phyloP scores from a whole-genome alignment of 108 stramenopile species.

The Epipyxis sp. region DNA sequence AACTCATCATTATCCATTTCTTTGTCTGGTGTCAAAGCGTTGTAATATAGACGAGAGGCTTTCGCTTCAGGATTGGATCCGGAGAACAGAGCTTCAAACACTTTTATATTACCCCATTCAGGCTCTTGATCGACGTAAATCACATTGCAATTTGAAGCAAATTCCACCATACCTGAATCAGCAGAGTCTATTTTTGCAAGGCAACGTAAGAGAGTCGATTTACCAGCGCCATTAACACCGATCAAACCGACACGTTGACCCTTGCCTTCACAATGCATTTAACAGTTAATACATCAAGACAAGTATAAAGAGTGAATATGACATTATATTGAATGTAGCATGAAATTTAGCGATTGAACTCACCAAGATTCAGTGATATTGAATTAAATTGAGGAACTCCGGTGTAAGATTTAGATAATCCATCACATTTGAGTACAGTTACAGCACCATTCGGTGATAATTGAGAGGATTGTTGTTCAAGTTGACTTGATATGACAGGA shows the following conservation, averaged over 20 bases:
- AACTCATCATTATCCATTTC: too few species aligned
- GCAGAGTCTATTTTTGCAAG: not conserved
- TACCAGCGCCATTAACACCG: constrained; percentile 53
- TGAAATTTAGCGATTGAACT: too few species aligned
- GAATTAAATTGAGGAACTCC: not conserved
- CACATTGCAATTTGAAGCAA: not conserved
- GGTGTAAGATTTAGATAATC: not conserved
- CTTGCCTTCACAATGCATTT: not conserved
- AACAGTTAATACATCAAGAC: too few species aligned
- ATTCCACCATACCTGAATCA: not conserved
- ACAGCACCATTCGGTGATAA: not conserved
- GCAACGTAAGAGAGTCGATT: constrained; percentile 47
- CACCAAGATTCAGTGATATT: too few species aligned
- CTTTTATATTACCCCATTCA: too few species aligned
- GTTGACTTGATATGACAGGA: too few species aligned
- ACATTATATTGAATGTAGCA: too few species aligned
- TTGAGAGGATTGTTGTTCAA: too few species aligned
- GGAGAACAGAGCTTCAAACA: not conserved
- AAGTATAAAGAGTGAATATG: too few species aligned
- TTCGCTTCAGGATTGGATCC: not conserved
- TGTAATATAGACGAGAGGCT: too few species aligned
- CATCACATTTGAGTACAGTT: not conserved
- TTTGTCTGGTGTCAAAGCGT: not conserved
- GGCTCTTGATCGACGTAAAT: not conserved
- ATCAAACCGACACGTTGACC: constrained; percentile 30